These are phyloP conservation scores for Phytophthora pistaciae DNA, from an alignment of 352 stramenopile genomes.

Conservation along the genomic window DNA sequence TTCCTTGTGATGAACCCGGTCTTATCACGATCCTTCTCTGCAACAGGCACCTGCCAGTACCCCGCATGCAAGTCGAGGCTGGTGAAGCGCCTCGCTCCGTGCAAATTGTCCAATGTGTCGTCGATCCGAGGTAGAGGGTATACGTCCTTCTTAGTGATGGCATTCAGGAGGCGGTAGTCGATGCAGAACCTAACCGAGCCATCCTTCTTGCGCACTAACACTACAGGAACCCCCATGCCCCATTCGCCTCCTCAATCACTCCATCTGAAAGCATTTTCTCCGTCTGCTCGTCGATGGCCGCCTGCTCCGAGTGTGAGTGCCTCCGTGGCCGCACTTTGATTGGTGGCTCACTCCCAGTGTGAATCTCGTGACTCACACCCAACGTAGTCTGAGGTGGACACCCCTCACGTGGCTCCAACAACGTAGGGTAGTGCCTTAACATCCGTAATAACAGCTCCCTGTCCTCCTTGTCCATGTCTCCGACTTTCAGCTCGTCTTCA, in stretches of 20 bases:
- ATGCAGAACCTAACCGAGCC: not conserved
- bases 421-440: not conserved
- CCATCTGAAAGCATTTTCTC: not conserved
- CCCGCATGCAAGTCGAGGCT: no score
- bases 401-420: not conserved
- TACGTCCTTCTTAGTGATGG: no score
- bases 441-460: not conserved
- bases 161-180: not conserved
- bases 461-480: not conserved
- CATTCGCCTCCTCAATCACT: not conserved
- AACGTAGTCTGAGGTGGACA: not conserved
- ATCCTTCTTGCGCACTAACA: not conserved
- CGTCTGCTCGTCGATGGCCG: not conserved
- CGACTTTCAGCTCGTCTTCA: not conserved
- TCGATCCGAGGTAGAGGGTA: no score
- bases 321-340: not conserved
- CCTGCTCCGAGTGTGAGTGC: not conserved
- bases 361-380: not conserved
- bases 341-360: not conserved
- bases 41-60: no score
- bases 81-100: no score
- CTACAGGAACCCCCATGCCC: not conserved
- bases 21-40: no score
- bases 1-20: no score
- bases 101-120: no score